Evolutionary conservation across 2,329 filamentous ascomycete genomes (phyloP), one percentile per base, ranked within the genome.

Genomic region (Colletotrichum tropicicola): DNA sequence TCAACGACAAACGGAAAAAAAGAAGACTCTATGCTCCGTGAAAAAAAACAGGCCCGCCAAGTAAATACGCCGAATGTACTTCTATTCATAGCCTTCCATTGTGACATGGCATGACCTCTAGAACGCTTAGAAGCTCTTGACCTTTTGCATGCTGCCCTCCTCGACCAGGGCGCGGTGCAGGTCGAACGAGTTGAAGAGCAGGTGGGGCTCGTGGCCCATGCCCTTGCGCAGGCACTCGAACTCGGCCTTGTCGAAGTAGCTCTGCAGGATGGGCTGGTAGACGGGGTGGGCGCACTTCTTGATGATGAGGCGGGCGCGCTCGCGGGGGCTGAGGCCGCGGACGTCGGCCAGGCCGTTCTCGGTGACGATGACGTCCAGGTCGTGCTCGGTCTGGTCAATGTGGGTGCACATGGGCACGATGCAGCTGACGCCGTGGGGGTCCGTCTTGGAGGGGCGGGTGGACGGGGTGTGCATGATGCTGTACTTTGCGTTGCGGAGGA

Each of bases 401-500:
- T 97, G 94, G 4, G 93, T 97, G 80, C 91, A 93, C 91, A 97
- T 95, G 65, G 93, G 93, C n/a, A 97, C 92, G 72, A 97, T 97
- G 80, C 92, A 96, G 69, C 85, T 90, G 60, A 97, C 88, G 69
- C 93, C 93, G 61, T 89, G 88, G 2, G 92, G 92, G 76, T 97
- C 93, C 13, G 87, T 91, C 85, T 96, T 97, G 73, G 87, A 89
- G 10, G 93, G 93, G 21, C 93, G 87, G 1, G 91, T 91, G 19
- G 89, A 92, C 1, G 93, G 94, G 1, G 93, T 97, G 84, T 97
- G 94, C 93, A 97, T 97, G 83, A 97, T 97, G 72, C 87, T 91
- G 85, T 97, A 94, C 79, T 95, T 95, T 66, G 91, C 80, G 71
- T 81, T 89, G 62, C 92, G 88, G 62, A 96, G 82, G 85, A 96